These are phyloP conservation scores for Casuarina glauca DNA, from an alignment of 306 rosid species.

Conservation along the genomic window DNA sequence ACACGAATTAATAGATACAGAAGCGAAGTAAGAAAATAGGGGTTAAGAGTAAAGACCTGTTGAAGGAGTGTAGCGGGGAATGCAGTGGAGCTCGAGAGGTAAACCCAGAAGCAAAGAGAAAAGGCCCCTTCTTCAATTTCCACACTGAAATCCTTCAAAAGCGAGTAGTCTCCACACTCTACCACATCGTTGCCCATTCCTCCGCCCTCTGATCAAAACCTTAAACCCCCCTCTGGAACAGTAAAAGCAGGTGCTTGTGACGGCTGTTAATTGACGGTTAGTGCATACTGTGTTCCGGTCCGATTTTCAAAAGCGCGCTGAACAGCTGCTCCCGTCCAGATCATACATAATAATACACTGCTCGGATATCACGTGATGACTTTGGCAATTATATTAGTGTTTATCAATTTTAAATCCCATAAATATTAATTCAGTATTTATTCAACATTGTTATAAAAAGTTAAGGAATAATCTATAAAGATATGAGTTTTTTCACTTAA, in stretches of 20 bases:
- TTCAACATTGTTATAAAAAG: no score
- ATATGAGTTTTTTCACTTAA: no score
- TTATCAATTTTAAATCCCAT: no score
- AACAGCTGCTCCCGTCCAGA: not conserved
- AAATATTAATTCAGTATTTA: no score
- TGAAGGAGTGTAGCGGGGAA: conserved; percentile 67
- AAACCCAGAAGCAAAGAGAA: conserved; percentile 82
- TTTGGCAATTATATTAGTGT: no score
- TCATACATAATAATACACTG: no score
- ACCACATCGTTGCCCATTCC: conserved; percentile 47
- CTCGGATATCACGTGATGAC: no score
- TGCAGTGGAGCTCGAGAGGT: conserved; percentile 52
- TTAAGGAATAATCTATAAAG: no score
- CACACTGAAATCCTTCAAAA: conserved; percentile 57
- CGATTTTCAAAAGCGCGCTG: not conserved
- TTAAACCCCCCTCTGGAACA: not conserved
- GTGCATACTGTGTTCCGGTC: not conserved
- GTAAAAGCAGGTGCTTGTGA: not conserved
- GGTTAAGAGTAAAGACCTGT: conserved; percentile 43
- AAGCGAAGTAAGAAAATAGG: not conserved
- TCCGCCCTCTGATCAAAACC: conserved; percentile 10
- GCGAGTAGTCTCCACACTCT: conserved; percentile 44
- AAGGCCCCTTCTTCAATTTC: conserved; percentile 65
- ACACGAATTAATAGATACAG: not conserved
- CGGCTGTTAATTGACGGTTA: conserved; percentile 51